Evolutionary conservation across 78 protist species (phyloP), one percentile per base, ranked within the genome.

Genomic region (Dictyostelium firmibasis): DNA sequence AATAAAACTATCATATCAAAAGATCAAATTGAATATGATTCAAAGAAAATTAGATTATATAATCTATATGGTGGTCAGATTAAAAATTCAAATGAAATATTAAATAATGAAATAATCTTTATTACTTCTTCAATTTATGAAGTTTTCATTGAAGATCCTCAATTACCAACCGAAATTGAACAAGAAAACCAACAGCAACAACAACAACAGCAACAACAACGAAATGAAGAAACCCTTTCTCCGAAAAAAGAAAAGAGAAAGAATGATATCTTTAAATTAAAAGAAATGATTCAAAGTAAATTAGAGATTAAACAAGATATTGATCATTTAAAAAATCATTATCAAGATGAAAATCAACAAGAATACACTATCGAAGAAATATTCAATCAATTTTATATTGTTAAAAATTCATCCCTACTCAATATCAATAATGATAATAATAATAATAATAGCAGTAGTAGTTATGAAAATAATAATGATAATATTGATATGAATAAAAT

Each of bases 21-120:
- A 8, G 41, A 83, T 10, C 70, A 83, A 31, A 43, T 25, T 41
- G 75, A 67, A 31, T 36, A 23, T 44, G 91, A 36, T 69, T 38
- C 62, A 69, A 67, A 75, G 18, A 69, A 84, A 44, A 41, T 84
- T 31, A 41, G 44, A 14, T n/a, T 84, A 20, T 84, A 43, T 31
- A 84, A 29, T 70, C 67, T 43, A 27, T 41, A 84, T 29, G 81
- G 81, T 38, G 72, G 82, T 25, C 77, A 69, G 44, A 84, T 84
- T 70, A 64, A 44, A 27, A 38, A 29, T 9, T 69, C 91, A 3
- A 29, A 84, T 14, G 91, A 84, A n/a, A 84, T 84, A 18, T 33
- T 84, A 31, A 41, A 44, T 38, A 50, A 50, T 44, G 91, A 84
- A 41, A 29, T 33, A 4, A 14, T 84, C 8, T 84, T 36, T 70